These are phyloP conservation scores for Ambrosiella beaveri DNA, from an alignment of 2,329 filamentous ascomycete species.

Conservation along the genomic window DNA sequence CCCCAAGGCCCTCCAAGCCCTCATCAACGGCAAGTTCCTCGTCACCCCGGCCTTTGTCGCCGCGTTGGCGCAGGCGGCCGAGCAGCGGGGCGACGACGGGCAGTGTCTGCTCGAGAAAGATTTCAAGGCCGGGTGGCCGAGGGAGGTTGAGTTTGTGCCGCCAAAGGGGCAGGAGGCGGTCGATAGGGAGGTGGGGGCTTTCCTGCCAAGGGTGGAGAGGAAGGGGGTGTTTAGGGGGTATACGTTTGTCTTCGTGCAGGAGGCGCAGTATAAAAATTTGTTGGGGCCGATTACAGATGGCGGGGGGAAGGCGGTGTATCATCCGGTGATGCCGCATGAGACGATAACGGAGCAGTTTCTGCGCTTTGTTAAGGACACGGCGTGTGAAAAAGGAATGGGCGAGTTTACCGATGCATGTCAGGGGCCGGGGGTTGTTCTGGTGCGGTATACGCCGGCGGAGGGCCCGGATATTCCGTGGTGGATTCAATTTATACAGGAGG, in stretches of 20 bases:
- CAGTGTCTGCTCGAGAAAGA: conserved; percentile 53
- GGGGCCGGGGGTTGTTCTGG: conserved; percentile 59
- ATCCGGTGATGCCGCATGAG: conserved; percentile 39
- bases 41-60: conserved; percentile 60
- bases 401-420: conserved; percentile 45
- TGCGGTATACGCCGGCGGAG: conserved; percentile 45
- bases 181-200: conserved; percentile 47
- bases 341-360: conserved; percentile 63
- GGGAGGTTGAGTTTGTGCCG: conserved; percentile 54
- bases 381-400: conserved; percentile 55
- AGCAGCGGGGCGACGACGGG: conserved; percentile 29
- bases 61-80: conserved; percentile 38
- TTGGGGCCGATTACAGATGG: conserved; percentile 59
- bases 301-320: conserved; percentile 63
- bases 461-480: conserved; percentile 49
- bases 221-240: conserved; percentile 66
- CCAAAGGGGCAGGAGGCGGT: conserved; percentile 59
- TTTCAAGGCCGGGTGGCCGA: conserved; percentile 64
- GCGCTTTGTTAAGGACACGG: conserved; percentile 54
- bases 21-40: conserved; percentile 65
- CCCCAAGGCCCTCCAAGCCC: conserved; percentile 66
- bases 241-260: conserved; percentile 73
- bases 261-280: conserved; percentile 58
- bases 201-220: conserved; percentile 50
- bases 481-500: conserved; percentile 45